Base-by-base conservation (phyloP, 257 asterid species). In the Ajuga chamaepitys region DNA sequence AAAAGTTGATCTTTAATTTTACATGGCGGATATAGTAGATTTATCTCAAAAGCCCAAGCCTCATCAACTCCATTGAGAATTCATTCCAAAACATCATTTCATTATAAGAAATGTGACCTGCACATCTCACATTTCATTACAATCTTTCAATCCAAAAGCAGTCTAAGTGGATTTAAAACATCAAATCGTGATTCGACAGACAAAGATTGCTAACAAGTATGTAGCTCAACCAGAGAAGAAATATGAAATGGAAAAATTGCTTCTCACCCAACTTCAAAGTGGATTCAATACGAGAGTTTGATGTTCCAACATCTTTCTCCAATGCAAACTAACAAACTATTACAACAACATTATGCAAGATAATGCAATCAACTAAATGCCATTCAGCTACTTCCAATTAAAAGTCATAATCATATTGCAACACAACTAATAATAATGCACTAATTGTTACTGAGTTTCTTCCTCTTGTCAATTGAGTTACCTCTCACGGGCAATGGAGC, bases 401-500 rank as follows among this genome's bases (percentile, higher is more conserved):
- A 30, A 70, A 71, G 58, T 74, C 64, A 40, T 70, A 69, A n/a
- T 21, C 9, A 32, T n/a, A n/a, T 21, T 34, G 65, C 44, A 65
- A 40, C 41, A 61, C 58, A n/a, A 53, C 6, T 32, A 30, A 11
- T 47, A 18, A 34, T 34, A 44, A 40, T 48, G 18, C n/a, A 50
- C 47, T 30, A 54, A 8, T 13, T 12, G 48, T 22, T 10, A 58
- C 44, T 67, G 16, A 71, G 34, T 56, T 46, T 73, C 75, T 64
- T 75, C 71, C 75, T 78, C 70, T 38, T 64, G 18, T 60, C 81
- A 57, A 64, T 17, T 34, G 54, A 58, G 57, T 70, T 72, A 45
- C 75, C 74, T 71, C 78, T 70, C 74, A 64, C 77, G 17, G 89
- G 89, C 74, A 77, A 63, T 13, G 87, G 91, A 40, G 88, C 85